These are phyloP conservation scores for Pythium phragmiticola DNA, from an alignment of 352 stramenopile species.

Conservation along the genomic window DNA sequence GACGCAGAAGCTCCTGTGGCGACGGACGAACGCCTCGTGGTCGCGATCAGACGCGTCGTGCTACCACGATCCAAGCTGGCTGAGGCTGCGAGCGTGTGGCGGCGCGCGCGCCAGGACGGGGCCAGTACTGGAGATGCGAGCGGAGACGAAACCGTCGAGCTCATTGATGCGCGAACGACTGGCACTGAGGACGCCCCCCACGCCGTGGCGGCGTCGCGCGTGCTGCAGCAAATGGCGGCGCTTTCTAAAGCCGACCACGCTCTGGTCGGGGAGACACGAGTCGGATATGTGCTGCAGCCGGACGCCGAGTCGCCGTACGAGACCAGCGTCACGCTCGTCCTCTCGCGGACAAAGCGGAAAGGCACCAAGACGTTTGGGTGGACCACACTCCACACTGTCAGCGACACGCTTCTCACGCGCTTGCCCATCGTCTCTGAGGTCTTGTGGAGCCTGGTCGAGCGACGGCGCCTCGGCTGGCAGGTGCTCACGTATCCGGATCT, in stretches of 20 bases:
- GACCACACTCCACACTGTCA: slow-evolving; percentile 24
- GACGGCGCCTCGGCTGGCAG: slow-evolving; percentile 54
- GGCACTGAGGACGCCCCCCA: neutral
- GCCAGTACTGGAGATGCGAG: neutral
- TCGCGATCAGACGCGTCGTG: neutral
- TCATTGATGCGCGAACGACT: slow-evolving; percentile 5
- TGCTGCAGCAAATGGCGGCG: slow-evolving; percentile 20
- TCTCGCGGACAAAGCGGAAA: slow-evolving; percentile 4
- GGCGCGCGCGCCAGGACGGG: neutral
- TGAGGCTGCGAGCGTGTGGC: slow-evolving; percentile 5
- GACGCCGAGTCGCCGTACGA: neutral
- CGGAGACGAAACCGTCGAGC: neutral
- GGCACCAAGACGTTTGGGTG: slow-evolving; percentile 6
- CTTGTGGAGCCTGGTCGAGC: slow-evolving; percentile 35
- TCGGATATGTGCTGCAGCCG: slow-evolving; percentile 8
- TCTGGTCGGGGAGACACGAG: slow-evolving; percentile 6
- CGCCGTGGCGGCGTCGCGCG: neutral
- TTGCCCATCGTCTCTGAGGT: slow-evolving; percentile 19
- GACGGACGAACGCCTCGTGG: neutral
- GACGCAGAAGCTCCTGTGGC: neutral
- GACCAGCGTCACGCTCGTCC: slow-evolving; percentile 9
- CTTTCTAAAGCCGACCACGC: slow-evolving; percentile 2
- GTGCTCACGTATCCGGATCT: slow-evolving; percentile 32
- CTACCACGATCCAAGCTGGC: slow-evolving; percentile 13
- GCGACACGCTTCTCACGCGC: slow-evolving; percentile 38